A percentile compares a stretch with the other conserved stretches of the same genome.
These are phyloP conservation scores for Bassia scoparia DNA, from an alignment of 148 eudicot species.

Conservation along the genomic window DNA sequence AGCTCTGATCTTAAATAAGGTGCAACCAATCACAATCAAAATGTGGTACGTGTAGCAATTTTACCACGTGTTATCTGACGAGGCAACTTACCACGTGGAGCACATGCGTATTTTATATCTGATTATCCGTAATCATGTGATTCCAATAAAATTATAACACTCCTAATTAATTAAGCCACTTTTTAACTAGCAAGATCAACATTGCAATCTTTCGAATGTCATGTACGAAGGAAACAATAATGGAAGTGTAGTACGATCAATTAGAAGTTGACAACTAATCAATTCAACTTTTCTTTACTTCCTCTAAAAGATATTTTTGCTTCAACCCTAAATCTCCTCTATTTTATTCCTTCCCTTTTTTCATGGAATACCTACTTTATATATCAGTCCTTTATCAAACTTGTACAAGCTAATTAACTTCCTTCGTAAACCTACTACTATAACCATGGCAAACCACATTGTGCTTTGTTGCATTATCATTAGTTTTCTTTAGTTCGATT, in stretches of 20 bases:
- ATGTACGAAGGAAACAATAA: background rate
- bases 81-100: no score
- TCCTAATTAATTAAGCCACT: background rate
- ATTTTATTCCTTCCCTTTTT: conserved; percentile 20
- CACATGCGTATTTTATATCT: no score
- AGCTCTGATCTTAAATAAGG: no score
- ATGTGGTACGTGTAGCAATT: no score
- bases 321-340: conserved; percentile 16
- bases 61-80: no score
- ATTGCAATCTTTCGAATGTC: background rate
- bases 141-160: background rate
- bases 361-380: conserved; percentile 38
- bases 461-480: conserved; percentile 5
- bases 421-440: background rate
- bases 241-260: background rate
- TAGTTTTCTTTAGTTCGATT: conserved; percentile 20
- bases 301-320: conserved; percentile 57
- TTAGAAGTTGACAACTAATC: conserved; percentile 9
- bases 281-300: conserved; percentile 52
- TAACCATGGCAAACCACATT: conserved; percentile 17
- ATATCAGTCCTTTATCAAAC: background rate
- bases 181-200: background rate
- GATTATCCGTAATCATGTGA: no score
- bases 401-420: background rate
- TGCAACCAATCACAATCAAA: no score